A percentile compares a stretch with the other conserved stretches of the same genome.
These are phyloP conservation scores for Aspergillus cejpii DNA, from an alignment of 2,329 filamentous ascomycete species.

Conservation along the genomic window DNA sequence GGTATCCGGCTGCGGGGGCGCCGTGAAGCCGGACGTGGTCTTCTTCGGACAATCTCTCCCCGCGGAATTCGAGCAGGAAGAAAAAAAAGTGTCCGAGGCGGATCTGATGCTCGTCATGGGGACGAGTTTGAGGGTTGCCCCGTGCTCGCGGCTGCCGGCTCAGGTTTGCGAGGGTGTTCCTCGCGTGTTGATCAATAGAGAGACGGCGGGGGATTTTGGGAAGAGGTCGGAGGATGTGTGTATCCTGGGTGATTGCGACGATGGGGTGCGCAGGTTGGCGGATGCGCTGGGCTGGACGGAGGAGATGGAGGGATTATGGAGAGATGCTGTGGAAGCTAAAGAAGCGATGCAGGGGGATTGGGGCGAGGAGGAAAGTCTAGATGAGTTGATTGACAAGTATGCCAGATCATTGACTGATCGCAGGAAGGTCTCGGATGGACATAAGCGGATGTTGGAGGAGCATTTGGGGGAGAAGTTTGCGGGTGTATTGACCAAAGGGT, in stretches of 20 bases:
- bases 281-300: constrained; percentile 69
- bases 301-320: constrained; percentile 68
- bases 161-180: constrained; percentile 54
- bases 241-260: constrained; percentile 67
- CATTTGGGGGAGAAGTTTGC: constrained; percentile 23
- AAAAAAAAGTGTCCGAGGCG: constrained; percentile 48
- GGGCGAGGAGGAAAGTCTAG: constrained; percentile 41
- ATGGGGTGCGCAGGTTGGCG: constrained; percentile 64
- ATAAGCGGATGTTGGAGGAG: constrained; percentile 31
- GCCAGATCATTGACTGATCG: constrained; percentile 46
- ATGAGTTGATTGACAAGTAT: constrained; percentile 47
- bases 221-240: constrained; percentile 66
- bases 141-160: constrained; percentile 68
- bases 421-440: constrained; percentile 37
- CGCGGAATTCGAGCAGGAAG: constrained; percentile 51
- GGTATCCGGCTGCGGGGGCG: constrained; percentile 54
- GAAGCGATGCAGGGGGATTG: constrained; percentile 40
- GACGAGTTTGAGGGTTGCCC: constrained; percentile 71
- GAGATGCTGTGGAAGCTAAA: constrained; percentile 52
- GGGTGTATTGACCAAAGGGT: constrained; percentile 1
- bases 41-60: constrained; percentile 72
- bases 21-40: constrained; percentile 80
- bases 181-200: constrained; percentile 71
- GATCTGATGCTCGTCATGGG: constrained; percentile 72
- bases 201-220: constrained; percentile 69